Base-by-base conservation (phyloP, 306 rosid species). In the Urtica urens region DNA sequence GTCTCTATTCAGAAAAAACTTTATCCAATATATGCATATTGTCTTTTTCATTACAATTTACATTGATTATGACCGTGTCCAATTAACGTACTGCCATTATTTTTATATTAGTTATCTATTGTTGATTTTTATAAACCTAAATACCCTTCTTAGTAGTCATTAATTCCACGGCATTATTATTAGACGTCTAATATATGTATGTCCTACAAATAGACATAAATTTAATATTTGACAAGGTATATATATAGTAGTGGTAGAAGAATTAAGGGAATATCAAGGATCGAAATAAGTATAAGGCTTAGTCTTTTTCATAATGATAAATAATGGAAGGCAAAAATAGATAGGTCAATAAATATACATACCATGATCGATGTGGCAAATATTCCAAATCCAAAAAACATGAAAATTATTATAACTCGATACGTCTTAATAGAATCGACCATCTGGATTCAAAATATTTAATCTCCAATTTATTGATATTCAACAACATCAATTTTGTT, bases 341-440 rank as follows among this genome's bases (percentile, higher is more conserved):
- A 35, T 35, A 12, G 14, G 2, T 35, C 26, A 29, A 50, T 41
- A 31, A 31, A 11, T 51, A 51, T 50, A 21, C 22, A 13, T 25
- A 51, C n/a, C 54, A 49, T 48, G 51, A 46, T 21, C 17, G 16
- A 6, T 19, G 0, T 15, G 2, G 43, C 20, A 2, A 38, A 33
- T 33, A 51, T 51, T 51, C 14, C 20, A 51, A 27, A 35, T 51
- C 43, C 2, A 22, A 51, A 35, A 51, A 51, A 33, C 43, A 2
- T 34, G n/a, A 28, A 5, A 33, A 7, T 8, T 51, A 51, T 33
- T 51, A 24, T 51, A 51, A 43, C 56, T 33, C 35, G 20, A 51
- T 28, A 51, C 22, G 57, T 51, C 57, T 20, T 31, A 51, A 31
- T 51, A 41, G 20, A 20, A 17, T 51, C 43, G 44, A 34, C 54